Evolutionary conservation across 2,329 filamentous ascomycete genomes (phyloP), one percentile per base, ranked within the genome.

Genomic region (Teratosphaeria viscida): DNA sequence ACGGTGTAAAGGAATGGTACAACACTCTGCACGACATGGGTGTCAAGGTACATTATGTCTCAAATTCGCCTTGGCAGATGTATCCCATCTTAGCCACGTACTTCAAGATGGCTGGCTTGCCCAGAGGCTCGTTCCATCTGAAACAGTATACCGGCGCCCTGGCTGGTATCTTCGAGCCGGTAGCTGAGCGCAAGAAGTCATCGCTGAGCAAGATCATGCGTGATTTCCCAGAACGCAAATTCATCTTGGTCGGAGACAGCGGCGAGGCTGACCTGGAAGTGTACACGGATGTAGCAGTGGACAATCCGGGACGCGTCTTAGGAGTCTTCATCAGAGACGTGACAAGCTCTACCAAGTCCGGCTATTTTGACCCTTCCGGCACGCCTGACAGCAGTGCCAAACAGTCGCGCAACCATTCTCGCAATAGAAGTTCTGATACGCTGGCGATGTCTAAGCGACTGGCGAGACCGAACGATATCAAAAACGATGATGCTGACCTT

Each of bases 31-130:
- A 88, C 47, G 79, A 85, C 23, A 84, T 92, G 76, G 91, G 92
- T 19, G 92, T 97, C 27, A 84, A 86, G 67, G 82, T 99, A 57
- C 95, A 99, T 71, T 99, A 99, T 73, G 95, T 96, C 64, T 99
- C 94, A n/a, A 99, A 99, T 74, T 95, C 92, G 56, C 94, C 94
- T 0, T 99, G 95, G 95, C 95, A 99, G 72, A 81, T 99, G 6
- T 99, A 90, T 67, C 94, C 94, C 0, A 85, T 97, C 2, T 78
- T 99, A 11, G 87, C 89, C 5, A 90, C 84, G 57, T 99, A 88
- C 72, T 95, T 97, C 72, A 85, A 86, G 64, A 75, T 87, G 49
- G 88, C 89, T 6, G 88, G 88, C 1, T 77, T 99, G 1, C 94
- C 94, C 0, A 83, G 83, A 0, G 95, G 94, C 0, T 96, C 92